Base-by-base conservation (phyloP, 2,329 filamentous ascomycete genomes). In the Trichophyton schoenleinii region DNA sequence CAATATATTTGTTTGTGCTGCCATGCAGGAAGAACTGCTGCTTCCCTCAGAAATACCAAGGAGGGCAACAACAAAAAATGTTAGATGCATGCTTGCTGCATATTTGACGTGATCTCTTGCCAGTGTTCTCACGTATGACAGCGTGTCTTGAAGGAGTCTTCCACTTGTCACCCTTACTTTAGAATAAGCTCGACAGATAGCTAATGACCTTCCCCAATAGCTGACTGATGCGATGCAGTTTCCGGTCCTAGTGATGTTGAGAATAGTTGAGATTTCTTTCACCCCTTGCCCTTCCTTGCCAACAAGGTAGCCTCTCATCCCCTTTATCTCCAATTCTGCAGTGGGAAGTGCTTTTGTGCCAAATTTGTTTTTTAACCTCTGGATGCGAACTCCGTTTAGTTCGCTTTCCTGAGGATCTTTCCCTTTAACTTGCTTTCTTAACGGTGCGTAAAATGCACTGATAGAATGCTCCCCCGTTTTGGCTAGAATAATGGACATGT, bases 311-410 rank as follows among this genome's bases (percentile, higher is more conserved):
- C 76, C 85, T 1, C 85, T 80, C 78, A 83, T 83, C n/a, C 76
- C 79, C 15, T 79, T 75, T 2, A 88, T 77, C 63, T 86, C 85
- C 0, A 91, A 78, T 70, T 91, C 87, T 0, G 87, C 87, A 0
- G 87, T 90, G 0, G 87, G 87, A 0, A 91, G 75, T 0, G 84
- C 78, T 55, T 82, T 82, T 0, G 87, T 90, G 28, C 87, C 87
- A 2, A 88, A 78, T 68, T 90, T 91, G 70, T 83, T 82, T 73
- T 91, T 90, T 15, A 91, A 75, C 0, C 87, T 79, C 62, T 86
- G 82, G 64, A 89, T 87, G 7, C 77, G 77, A 7, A 89, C 77
- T 3, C 87, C 87, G 68, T 89, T 89, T 13, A 86, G 77, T 59
- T 81, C 78, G 48, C 63, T 70, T 42, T 61, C 67, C 36, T 61